Evolutionary conservation across 2,329 filamentous ascomycete species (phyloP).

Genomic region (Fusarium paranaense): DNA sequence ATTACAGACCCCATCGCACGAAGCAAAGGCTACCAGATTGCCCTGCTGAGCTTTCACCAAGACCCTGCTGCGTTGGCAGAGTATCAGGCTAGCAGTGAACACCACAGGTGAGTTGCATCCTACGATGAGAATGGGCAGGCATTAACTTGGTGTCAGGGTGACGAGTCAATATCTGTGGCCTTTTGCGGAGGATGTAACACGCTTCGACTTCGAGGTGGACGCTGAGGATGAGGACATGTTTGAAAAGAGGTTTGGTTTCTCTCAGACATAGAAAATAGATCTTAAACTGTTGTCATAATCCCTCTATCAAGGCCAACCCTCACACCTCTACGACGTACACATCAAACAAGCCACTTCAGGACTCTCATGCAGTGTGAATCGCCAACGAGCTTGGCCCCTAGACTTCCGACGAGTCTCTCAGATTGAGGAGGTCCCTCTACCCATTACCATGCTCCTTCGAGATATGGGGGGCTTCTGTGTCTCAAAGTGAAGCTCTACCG

Average conservation of each 20-base stretch:
- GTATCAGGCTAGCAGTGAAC: constrained; percentile 65
- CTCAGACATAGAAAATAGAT: background rate
- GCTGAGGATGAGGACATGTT: constrained; percentile 50
- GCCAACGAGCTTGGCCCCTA: background rate
- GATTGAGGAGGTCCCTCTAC: background rate
- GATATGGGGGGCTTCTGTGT: background rate
- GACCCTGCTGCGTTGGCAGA: constrained; percentile 57
- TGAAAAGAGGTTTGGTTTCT: constrained; percentile 24
- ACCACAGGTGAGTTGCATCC: constrained; percentile 55
- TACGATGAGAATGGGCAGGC: rapidly evolving
- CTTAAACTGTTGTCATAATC: background rate
- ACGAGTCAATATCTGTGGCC: constrained; percentile 64
- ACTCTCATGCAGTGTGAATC: background rate
- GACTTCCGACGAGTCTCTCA: background rate
- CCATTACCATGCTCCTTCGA: background rate
- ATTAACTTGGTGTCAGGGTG: constrained; percentile 52
- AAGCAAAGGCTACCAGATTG: constrained; percentile 65
- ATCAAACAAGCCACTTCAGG: background rate
- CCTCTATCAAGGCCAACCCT: background rate
- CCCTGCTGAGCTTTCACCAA: constrained; percentile 63
- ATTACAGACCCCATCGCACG: constrained; percentile 63
- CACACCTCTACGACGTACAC: background rate
- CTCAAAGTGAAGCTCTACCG: background rate
- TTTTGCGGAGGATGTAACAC: constrained; percentile 62
- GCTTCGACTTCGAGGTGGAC: constrained; percentile 67